These are phyloP conservation scores for Boletellus deceptivus DNA, from an alignment of 1,284 basidiomycete species.

Conservation along the genomic window DNA sequence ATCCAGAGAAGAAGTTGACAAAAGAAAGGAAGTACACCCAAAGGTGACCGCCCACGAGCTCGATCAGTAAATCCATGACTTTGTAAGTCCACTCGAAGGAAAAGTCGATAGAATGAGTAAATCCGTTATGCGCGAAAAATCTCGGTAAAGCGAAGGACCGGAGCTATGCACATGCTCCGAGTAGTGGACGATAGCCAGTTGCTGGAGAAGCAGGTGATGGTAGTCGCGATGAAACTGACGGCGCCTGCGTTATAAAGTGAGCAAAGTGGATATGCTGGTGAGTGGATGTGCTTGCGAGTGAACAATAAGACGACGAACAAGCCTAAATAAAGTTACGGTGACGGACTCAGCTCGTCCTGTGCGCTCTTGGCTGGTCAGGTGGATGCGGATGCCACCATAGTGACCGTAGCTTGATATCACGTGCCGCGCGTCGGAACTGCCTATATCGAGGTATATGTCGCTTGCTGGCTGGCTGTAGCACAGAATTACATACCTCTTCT, in stretches of 20 bases:
- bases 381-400: background rate
- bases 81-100: background rate
- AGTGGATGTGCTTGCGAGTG: background rate
- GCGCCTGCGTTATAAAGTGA: background rate
- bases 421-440: background rate
- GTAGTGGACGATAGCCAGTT: background rate
- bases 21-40: conserved; percentile 18
- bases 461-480: background rate
- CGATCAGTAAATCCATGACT: conserved; percentile 23
- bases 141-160: background rate
- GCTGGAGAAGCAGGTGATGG: background rate
- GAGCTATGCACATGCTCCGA: background rate
- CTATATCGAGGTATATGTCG: background rate
- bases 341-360: background rate
- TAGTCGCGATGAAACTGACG: background rate
- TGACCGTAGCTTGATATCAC: background rate
- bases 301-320: background rate
- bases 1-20: conserved; percentile 12
- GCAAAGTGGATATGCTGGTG: background rate
- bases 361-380: too few species aligned
- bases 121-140: background rate
- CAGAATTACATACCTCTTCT: background rate
- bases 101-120: background rate
- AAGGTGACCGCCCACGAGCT: conserved; percentile 17
- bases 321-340: background rate